Evolutionary conservation across 2,329 filamentous ascomycete species (phyloP).

Genomic region (Thelonectria blattea): DNA sequence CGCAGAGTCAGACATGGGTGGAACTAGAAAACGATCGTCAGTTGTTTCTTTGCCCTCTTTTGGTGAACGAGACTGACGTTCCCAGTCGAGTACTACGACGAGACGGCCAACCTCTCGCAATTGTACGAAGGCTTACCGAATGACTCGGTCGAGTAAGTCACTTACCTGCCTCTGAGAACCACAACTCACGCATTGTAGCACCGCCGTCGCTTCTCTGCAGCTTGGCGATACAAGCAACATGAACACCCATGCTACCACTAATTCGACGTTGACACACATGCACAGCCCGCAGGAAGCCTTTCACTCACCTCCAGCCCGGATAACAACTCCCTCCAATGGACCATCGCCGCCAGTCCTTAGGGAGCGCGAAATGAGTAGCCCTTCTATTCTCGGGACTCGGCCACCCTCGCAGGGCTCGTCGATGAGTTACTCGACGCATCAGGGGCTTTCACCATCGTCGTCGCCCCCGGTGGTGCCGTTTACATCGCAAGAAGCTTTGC

Average conservation of each 20-base stretch:
- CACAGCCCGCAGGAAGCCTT: conserved; percentile 4
- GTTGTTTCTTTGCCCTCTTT: neutral
- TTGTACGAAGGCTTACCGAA: conserved; percentile 4
- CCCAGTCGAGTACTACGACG: conserved; percentile 21
- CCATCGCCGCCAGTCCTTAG: neutral
- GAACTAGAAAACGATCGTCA: conserved; percentile 11
- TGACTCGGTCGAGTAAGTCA: conserved; percentile 4
- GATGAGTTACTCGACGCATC: conserved; percentile 13
- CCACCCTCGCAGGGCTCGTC: conserved; percentile 16
- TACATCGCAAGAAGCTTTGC: conserved; percentile 16
- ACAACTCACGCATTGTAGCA: neutral
- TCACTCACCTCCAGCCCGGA: conserved; percentile 1
- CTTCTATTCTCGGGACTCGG: conserved; percentile 5
- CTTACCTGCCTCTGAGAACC: neutral
- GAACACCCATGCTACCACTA: neutral
- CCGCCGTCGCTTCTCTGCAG: neutral
- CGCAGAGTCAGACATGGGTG: conserved; percentile 18
- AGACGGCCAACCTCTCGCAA: conserved; percentile 17
- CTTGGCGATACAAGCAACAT: neutral
- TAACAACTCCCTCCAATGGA: conserved; percentile 1
- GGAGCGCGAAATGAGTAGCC: conserved; percentile 6
- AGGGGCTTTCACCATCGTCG: conserved; percentile 14
- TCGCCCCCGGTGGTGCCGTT: conserved; percentile 13
- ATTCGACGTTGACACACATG: neutral
- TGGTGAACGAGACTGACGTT: neutral